phyloP scores from a whole-genome alignment of 2,329 filamentous ascomycete species.

The Phialophora macrospora region DNA sequence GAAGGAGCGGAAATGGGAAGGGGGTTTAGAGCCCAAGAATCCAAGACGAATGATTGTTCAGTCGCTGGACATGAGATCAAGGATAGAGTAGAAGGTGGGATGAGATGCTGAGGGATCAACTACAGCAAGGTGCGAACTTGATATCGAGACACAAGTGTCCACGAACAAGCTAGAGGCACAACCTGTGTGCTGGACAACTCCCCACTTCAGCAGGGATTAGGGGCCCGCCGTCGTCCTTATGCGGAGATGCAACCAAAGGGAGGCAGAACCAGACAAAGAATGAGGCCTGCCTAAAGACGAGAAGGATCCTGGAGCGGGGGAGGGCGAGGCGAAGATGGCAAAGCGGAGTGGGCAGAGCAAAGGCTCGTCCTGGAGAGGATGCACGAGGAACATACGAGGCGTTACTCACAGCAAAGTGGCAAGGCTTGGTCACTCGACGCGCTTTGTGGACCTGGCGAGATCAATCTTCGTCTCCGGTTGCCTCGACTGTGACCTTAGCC shows the following conservation, averaged over 20 bases:
- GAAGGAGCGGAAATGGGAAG: not conserved
- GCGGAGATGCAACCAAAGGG: constrained; percentile 26
- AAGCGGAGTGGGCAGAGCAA: constrained; percentile 8
- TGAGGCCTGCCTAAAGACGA: constrained; percentile 10
- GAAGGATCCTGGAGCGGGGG: constrained; percentile 17
- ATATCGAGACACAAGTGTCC: constrained; percentile 24
- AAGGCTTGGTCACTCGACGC: constrained; percentile 24
- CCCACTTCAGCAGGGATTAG: constrained; percentile 8
- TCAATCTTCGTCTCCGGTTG: constrained; percentile 9
- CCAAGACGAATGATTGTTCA: constrained; percentile 14
- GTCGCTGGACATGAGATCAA: constrained; percentile 21
- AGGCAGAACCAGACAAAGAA: constrained; percentile 15
- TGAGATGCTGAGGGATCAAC: constrained; percentile 23
- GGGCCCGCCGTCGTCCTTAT: constrained; percentile 11
- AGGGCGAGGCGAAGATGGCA: constrained; percentile 15
- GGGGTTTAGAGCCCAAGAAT: not conserved
- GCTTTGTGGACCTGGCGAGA: constrained; percentile 9
- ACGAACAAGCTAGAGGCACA: constrained; percentile 8
- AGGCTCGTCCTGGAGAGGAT: constrained; percentile 14
- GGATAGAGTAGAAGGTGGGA: constrained; percentile 26
- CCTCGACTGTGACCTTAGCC: not conserved
- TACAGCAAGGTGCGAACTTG: constrained; percentile 30
- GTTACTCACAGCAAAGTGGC: constrained; percentile 23
- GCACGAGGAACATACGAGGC: constrained; percentile 25
- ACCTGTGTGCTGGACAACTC: constrained; percentile 13